A percentile compares a stretch with the other conserved stretches of the same genome.
These are phyloP conservation scores for Blastomyces emzantsi DNA, from an alignment of 2,329 filamentous ascomycete genomes.

Conservation along the genomic window DNA sequence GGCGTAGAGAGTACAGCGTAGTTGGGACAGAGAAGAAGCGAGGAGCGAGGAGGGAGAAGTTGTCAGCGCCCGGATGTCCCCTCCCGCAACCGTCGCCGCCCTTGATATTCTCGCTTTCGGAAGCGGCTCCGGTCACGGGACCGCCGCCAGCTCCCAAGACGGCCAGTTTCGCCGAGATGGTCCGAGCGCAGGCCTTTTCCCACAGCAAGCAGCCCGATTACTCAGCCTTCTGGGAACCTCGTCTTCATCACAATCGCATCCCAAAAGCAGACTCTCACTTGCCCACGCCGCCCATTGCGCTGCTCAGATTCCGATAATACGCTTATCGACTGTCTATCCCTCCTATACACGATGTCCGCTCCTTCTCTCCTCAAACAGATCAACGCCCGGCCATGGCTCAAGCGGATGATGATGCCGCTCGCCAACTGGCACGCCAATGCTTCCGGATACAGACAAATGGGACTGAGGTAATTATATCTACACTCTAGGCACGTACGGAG, in stretches of 20 bases:
- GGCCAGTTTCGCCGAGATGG: constrained; percentile 13
- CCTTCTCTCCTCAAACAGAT: constrained; percentile 67
- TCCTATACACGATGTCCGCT: constrained; percentile 34
- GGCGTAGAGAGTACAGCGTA: not conserved
- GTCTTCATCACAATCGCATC: not conserved
- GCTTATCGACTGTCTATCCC: not conserved
- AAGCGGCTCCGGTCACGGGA: constrained; percentile 1
- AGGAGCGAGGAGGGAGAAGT: not conserved
- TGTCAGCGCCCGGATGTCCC: not conserved
- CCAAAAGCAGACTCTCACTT: not conserved
- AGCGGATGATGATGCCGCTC: constrained; percentile 67
- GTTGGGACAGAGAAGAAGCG: too few relatives aligned
- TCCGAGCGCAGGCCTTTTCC: constrained; percentile 15
- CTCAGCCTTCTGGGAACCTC: not conserved
- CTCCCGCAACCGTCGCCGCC: not conserved
- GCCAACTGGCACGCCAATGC: constrained; percentile 84
- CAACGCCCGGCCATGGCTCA: constrained; percentile 76
- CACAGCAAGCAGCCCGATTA: constrained; percentile 12
- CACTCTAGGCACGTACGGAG: constrained; percentile 7
- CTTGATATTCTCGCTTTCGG: not conserved
- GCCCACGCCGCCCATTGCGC: constrained; percentile 1
- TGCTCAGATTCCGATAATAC: not conserved
- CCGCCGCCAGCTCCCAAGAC: not conserved
- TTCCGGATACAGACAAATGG: constrained; percentile 86
- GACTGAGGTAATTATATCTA: constrained; percentile 61